phyloP scores from a whole-genome alignment of 768 basidiomycete genomes.

The Suillus occidentalis region DNA sequence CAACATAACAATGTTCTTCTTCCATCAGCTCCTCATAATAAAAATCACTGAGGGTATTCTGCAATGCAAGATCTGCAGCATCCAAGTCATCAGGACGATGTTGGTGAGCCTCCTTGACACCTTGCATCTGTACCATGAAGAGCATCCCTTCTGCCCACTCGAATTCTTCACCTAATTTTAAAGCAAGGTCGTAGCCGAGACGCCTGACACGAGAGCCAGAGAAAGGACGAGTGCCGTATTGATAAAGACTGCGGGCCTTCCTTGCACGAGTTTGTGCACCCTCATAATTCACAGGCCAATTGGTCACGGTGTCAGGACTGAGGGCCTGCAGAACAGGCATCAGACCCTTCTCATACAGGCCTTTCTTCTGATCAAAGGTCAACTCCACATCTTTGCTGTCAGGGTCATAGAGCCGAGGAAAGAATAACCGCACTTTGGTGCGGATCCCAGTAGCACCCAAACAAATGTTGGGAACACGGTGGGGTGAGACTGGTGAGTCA shows the following conservation, averaged over 20 bases:
- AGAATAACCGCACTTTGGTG: neutral
- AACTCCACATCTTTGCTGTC: neutral
- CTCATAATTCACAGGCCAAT: constrained; percentile 4
- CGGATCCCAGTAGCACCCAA: neutral
- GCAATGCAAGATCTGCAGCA: neutral
- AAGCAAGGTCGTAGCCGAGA: neutral
- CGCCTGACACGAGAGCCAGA: neutral
- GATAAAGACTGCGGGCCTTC: neutral
- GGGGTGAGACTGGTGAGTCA: neutral
- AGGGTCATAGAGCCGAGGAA: neutral
- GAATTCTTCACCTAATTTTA: neutral
- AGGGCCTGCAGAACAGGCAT: neutral
- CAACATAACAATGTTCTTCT: neutral
- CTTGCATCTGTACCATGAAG: neutral
- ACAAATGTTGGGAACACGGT: constrained; percentile 1
- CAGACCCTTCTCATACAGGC: neutral
- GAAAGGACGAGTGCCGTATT: neutral
- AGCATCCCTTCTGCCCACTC: neutral
- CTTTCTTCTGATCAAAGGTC: neutral
- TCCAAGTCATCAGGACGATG: neutral
- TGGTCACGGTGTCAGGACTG: neutral
- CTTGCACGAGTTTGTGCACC: neutral
- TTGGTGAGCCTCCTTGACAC: constrained; percentile 1
- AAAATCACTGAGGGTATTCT: neutral
- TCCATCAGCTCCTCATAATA: neutral